Percentiles rank a stretch among this genome's conserved stretches.
phyloP scores from a whole-genome alignment of 306 rosid species.

The Vicia sativa region DNA sequence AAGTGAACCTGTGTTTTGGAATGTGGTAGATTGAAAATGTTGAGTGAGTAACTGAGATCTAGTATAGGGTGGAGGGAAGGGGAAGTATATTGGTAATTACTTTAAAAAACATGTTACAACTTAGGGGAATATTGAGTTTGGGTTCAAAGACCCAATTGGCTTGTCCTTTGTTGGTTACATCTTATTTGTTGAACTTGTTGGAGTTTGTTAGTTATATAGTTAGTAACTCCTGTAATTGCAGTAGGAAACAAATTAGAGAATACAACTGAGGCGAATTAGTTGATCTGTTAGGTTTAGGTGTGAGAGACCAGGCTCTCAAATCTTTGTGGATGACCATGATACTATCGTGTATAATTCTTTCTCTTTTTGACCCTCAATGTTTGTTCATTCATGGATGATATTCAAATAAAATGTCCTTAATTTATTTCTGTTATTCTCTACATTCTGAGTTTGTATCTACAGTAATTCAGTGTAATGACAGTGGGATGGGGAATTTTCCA shows the following conservation, averaged over 20 bases:
- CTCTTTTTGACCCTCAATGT: not conserved
- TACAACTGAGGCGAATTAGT: not conserved
- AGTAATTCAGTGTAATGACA: slow-evolving; percentile 5
- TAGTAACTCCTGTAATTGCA: not conserved
- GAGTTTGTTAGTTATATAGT: slow-evolving; percentile 1
- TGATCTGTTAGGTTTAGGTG: slow-evolving; percentile 5
- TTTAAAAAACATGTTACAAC: not conserved
- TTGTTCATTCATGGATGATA: not conserved
- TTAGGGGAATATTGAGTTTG: not conserved
- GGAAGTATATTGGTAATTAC: not conserved
- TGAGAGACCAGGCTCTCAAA: not conserved
- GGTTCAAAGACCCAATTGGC: not conserved
- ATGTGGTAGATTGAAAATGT: not conserved
- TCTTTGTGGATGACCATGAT: not conserved
- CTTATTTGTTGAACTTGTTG: slow-evolving; percentile 1
- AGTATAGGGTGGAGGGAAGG: not conserved
- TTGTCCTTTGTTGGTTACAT: not conserved
- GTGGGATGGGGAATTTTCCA: not conserved
- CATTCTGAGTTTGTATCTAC: not conserved
- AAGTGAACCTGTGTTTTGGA: slow-evolving; percentile 1
- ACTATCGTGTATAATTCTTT: not conserved
- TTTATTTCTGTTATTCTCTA: not conserved
- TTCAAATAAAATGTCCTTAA: not conserved
- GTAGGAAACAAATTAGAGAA: not conserved
- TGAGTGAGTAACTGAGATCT: slow-evolving; percentile 6